Evolutionary conservation across 176 grass and related monocot species (phyloP).

Genomic region (Metroxylon sagu): DNA sequence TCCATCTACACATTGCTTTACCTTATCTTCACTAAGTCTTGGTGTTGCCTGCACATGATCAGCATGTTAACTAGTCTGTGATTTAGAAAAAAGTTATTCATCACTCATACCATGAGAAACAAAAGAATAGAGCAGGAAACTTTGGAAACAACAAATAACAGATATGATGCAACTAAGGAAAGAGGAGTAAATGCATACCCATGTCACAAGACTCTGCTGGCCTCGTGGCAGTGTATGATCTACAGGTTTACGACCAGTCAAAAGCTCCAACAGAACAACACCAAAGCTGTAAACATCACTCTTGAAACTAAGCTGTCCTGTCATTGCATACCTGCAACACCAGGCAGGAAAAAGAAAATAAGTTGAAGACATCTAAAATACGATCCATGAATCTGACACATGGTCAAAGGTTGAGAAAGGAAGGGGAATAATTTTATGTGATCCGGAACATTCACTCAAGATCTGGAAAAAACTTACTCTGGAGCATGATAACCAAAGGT

Average conservation of each 20-base stretch:
- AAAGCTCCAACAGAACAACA: slow-evolving; percentile 55
- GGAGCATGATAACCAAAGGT: slow-evolving; percentile 90
- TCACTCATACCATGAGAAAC: too few relatives aligned
- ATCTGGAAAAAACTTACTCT: slow-evolving; percentile 38
- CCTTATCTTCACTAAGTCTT: slow-evolving; percentile 83
- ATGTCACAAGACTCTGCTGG: slow-evolving; percentile 82
- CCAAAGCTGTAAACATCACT: slow-evolving; percentile 71
- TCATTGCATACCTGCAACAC: slow-evolving; percentile 55
- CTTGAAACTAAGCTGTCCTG: slow-evolving; percentile 52
- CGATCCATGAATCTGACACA: too few relatives aligned
- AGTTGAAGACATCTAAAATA: not conserved
- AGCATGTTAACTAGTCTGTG: too few relatives aligned
- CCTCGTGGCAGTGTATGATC: slow-evolving; percentile 62
- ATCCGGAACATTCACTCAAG: too few relatives aligned
- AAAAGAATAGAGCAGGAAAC: too few relatives aligned
- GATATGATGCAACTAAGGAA: too few relatives aligned
- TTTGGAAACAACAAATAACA: too few relatives aligned
- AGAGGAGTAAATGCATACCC: slow-evolving; percentile 28
- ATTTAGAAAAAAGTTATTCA: too few relatives aligned
- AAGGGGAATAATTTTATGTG: too few relatives aligned
- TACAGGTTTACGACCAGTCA: slow-evolving; percentile 49
- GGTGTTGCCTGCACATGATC: slow-evolving; percentile 17
- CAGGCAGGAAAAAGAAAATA: not conserved
- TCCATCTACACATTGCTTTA: slow-evolving; percentile 73
- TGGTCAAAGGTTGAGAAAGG: too few relatives aligned